Base-by-base conservation (phyloP, 768 basidiomycete species). In the Termitomyces bulborhizus region DNA sequence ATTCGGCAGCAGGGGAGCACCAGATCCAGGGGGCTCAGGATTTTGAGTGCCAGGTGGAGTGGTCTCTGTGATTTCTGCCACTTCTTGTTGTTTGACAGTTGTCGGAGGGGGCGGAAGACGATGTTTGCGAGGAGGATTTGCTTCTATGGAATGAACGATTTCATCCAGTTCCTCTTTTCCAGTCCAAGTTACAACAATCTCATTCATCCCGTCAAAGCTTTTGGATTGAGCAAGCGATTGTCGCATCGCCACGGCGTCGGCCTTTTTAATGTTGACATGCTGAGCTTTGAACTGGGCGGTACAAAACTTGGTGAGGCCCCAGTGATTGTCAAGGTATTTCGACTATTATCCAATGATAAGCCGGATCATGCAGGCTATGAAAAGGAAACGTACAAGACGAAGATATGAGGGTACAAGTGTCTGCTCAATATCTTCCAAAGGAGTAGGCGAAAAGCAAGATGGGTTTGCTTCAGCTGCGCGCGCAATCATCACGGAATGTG, bases 401-500 rank as follows among this genome's bases (percentile, higher is more conserved):
- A 93, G 62, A 68, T 93, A 90, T 5, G 84, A 70, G 26, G 88
- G 87, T 46, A 90, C 72, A 27, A 97, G 72, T 4, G 79, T 84
- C 51, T 71, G 69, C 58, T 89, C 86, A 1, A 93, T 70, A 60
- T 93, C 88, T 12, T 73, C 66, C 26, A 92, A 73, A 3, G 89
- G 88, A 0, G 66, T 79, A 16, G 79, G 71, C 2, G 83, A 82
- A 75, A 98, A 98, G 62, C 93, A 88, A 0, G 90, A 85, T 0
- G 93, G 92, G 68, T 98, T 99, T 4, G 86, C 71, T 69, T 99
- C 97, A 6, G 95, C 97, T 1, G 87, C 93, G 5, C 94, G 87
- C 21, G 97, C 97, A 40, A 99, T 88, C 97, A 99, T 99, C 40
- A 93, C 86, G 0, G 93, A 94, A 63, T 90, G 83, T 11, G 92